phyloP scores from a whole-genome alignment of 2,329 filamentous ascomycete species.

The Aspergillus udagawae region DNA sequence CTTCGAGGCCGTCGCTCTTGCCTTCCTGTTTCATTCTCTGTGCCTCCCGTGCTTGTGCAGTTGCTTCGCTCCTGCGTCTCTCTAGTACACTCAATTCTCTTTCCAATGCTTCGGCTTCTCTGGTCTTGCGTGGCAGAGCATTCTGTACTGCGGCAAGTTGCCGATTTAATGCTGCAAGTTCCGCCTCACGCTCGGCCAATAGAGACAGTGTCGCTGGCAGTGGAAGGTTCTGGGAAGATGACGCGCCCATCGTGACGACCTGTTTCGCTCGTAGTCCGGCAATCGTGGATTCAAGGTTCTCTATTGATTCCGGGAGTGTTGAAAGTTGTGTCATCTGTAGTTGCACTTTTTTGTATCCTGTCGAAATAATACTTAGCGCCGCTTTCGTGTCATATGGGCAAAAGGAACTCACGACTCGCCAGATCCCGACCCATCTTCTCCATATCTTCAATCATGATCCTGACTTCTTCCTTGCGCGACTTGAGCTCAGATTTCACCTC shows the following conservation, averaged over 20 bases:
- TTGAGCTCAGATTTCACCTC: slow-evolving; percentile 73
- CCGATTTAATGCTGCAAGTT: slow-evolving; percentile 39
- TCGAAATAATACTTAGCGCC: neutral
- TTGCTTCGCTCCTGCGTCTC: slow-evolving; percentile 43
- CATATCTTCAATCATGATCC: slow-evolving; percentile 66
- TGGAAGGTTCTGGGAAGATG: slow-evolving; percentile 37
- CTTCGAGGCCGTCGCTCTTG: slow-evolving; percentile 44
- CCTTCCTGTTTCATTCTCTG: slow-evolving; percentile 42
- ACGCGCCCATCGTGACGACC: slow-evolving; percentile 58
- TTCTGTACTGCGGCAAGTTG: slow-evolving; percentile 43
- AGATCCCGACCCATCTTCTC: slow-evolving; percentile 65
- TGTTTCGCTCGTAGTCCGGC: slow-evolving; percentile 50
- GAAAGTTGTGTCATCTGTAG: slow-evolving; percentile 50
- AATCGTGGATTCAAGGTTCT: slow-evolving; percentile 49
- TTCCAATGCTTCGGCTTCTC: slow-evolving; percentile 44
- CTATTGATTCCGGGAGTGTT: slow-evolving; percentile 50
- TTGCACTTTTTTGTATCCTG: slow-evolving; percentile 53
- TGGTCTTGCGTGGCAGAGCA: slow-evolving; percentile 40
- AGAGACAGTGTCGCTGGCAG: slow-evolving; percentile 39
- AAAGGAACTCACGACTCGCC: slow-evolving; percentile 47
- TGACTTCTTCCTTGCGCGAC: slow-evolving; percentile 73
- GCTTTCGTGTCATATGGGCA: neutral
- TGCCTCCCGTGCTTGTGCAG: slow-evolving; percentile 45
- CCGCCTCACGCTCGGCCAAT: slow-evolving; percentile 37
- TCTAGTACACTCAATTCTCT: slow-evolving; percentile 40